Conservation (phyloP, 2,329 filamentous ascomycete genomes). For the Trichoderma polysporum region DNA sequence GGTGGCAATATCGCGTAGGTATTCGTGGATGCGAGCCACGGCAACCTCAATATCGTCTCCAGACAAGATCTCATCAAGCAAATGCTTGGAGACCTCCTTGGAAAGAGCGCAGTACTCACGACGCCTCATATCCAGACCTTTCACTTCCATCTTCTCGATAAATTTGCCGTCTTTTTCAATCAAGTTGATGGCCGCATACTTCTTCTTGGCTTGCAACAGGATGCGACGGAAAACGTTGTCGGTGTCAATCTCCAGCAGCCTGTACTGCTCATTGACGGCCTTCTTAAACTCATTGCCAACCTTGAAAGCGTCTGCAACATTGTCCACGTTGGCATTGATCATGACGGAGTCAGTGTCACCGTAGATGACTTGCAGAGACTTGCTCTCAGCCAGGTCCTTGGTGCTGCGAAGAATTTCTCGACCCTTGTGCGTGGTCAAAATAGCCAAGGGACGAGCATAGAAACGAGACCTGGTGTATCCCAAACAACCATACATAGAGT, state of each 20-base stretch:
- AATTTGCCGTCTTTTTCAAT: constrained; percentile 86
- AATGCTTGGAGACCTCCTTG: constrained; percentile 86
- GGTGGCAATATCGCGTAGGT: constrained; percentile 76
- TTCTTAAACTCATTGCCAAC: constrained; percentile 95
- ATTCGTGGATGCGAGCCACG: constrained; percentile 87
- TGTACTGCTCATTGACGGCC: constrained; percentile 91
- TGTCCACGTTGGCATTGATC: constrained; percentile 99
- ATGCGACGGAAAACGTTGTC: constrained; percentile 96
- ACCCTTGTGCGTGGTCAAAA: constrained; percentile 95
- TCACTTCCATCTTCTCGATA: constrained; percentile 93
- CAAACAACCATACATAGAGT: constrained; percentile 99
- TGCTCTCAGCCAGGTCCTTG: constrained; percentile 91
- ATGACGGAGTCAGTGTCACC: constrained; percentile 99
- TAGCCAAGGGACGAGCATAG: constrained; percentile 90
- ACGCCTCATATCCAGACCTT: constrained; percentile 96
- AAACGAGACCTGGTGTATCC: constrained; percentile 97
- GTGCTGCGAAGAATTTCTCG: constrained; percentile 96
- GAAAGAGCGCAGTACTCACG: constrained; percentile 95
- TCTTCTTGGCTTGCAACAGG: constrained; percentile 95
- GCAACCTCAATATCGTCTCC: constrained; percentile 89
- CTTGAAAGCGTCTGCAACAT: constrained; percentile 83
- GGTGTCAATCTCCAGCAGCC: constrained; percentile 92
- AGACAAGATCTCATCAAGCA: constrained; percentile 92
- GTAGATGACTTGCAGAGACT: constrained; percentile 91
- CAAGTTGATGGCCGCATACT: constrained; percentile 96